phyloP scores from a whole-genome alignment of 2,329 filamentous ascomycete species.

The Lasiodiplodia sp. region DNA sequence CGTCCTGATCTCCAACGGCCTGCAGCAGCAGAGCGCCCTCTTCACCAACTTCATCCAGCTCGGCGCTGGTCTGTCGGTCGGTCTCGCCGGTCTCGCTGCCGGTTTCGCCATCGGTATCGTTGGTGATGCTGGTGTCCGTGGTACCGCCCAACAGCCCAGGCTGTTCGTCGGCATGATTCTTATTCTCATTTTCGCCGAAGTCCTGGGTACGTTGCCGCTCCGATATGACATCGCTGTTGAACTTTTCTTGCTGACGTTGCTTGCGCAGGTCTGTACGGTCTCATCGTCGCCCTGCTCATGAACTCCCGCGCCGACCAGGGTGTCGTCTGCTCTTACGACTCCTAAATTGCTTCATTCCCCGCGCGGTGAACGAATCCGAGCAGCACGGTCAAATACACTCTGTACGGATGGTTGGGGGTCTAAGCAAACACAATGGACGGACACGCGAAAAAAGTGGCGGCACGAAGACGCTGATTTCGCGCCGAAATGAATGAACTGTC shows the following conservation, averaged over 20 bases:
- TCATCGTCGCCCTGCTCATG: conserved; percentile 99
- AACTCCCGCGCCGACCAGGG: conserved; percentile 77
- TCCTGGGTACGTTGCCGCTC: conserved; percentile 74
- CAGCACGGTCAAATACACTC: conserved; percentile 24
- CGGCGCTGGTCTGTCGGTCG: conserved; percentile 63
- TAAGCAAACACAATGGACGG: neutral
- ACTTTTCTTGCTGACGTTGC: conserved; percentile 26
- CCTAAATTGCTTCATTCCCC: conserved; percentile 22
- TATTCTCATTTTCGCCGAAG: conserved; percentile 99
- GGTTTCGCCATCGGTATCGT: conserved; percentile 74
- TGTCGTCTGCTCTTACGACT: conserved; percentile 30
- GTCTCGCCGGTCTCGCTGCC: conserved; percentile 88
- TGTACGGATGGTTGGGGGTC: conserved; percentile 25
- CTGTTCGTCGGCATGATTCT: conserved; percentile 98
- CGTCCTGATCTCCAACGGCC: conserved; percentile 62
- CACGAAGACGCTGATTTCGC: neutral
- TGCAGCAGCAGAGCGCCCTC: conserved; percentile 55
- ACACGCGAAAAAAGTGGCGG: neutral
- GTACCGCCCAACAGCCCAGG: conserved; percentile 82
- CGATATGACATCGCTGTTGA: neutral
- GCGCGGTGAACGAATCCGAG: conserved; percentile 19
- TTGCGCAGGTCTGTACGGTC: conserved; percentile 86
- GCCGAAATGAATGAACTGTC: conserved; percentile 15
- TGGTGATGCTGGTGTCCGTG: conserved; percentile 85
- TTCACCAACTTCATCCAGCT: conserved; percentile 62